Base-by-base conservation (phyloP, 2,329 filamentous ascomycete genomes). In the Alternaria solani region DNA sequence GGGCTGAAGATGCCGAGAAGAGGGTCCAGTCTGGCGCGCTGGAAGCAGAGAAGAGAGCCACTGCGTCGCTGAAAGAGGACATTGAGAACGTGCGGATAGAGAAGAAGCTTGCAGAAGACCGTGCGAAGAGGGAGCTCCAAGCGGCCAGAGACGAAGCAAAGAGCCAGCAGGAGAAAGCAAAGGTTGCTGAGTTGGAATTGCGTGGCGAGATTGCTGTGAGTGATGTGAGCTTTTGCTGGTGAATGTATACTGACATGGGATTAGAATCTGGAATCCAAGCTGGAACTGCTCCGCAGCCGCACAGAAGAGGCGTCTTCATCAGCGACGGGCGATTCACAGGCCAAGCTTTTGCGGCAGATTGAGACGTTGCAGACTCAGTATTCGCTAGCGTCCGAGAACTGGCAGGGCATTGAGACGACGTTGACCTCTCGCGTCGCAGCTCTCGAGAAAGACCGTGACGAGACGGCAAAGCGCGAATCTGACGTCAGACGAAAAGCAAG, bases 301-400 rank as follows among this genome's bases (percentile, higher is more conserved):
- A 93, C 92, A 1, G 95, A 99, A 80, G 95, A 99, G 78, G 92
- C 89, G 0, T 93, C 93, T 1, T 94, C 93, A 3, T 91, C 92
- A 16, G 88, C 88, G 14, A 88, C 89, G 6, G 91, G 93, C 14
- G 92, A 97, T 73, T 88, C 91, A 0, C 93, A 96, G 71, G 91
- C 91, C 43, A 98, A 97, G 77, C 84, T 98, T 41, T 83, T 98
- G 43, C 89, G 95, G 41, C 96, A 99, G 79, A 91, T 99, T 55
- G 95, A 99, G 81, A 97, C 92, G 0, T 81, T 99, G 38, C 95
- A 99, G 78, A 95, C 92, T 7, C 96, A 99, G 76, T 97, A 99
- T 79, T 89, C 93, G 1, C 89, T 96, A 55, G 95, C 95, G 1
- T 95, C 92, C 68, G 93, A 96, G 73, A 99, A 99, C 71, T 99